A percentile compares a stretch with the other conserved stretches of the same genome.
These are phyloP conservation scores for Aegilops bicornis DNA, from an alignment of 176 grass and related monocot genomes.

Conservation along the genomic window DNA sequence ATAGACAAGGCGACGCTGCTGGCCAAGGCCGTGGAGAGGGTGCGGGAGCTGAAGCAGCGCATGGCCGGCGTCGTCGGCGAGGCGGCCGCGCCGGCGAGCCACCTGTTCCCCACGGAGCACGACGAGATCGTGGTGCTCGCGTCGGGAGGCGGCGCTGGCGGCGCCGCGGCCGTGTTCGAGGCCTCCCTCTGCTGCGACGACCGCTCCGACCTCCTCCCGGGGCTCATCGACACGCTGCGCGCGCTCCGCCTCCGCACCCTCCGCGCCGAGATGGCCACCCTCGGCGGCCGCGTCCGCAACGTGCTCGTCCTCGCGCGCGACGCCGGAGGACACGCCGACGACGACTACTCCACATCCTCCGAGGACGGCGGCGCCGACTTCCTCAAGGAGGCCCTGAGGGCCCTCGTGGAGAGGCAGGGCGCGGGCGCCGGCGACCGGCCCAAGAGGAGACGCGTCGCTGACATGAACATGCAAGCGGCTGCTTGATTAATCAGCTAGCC, in stretches of 20 bases:
- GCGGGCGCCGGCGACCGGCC: slow-evolving; percentile 44
- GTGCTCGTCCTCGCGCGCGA: slow-evolving; percentile 78
- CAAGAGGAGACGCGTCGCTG: slow-evolving; percentile 69
- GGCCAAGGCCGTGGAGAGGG: slow-evolving; percentile 86
- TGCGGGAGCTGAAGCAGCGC: slow-evolving; percentile 85
- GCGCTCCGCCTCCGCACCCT: slow-evolving; percentile 74
- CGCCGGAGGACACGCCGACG: not conserved
- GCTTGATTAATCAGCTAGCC: slow-evolving; percentile 23
- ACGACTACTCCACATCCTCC: not conserved
- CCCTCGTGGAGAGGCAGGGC: slow-evolving; percentile 61
- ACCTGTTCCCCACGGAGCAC: slow-evolving; percentile 74
- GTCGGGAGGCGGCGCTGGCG: slow-evolving; percentile 27
- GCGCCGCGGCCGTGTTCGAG: slow-evolving; percentile 45
- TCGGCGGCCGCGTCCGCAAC: slow-evolving; percentile 88
- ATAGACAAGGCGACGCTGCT: slow-evolving; percentile 98
- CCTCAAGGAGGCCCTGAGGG: slow-evolving; percentile 64
- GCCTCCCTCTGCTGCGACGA: slow-evolving; percentile 95
- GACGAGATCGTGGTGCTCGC: slow-evolving; percentile 83
- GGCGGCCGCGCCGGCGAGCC: slow-evolving; percentile 18
- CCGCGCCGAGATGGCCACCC: slow-evolving; percentile 90
- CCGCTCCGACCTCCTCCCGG: slow-evolving; percentile 85
- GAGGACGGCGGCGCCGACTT: slow-evolving; percentile 28
- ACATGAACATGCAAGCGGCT: slow-evolving; percentile 58
- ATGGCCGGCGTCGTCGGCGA: slow-evolving; percentile 56
- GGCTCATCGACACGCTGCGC: slow-evolving; percentile 82